Evolutionary conservation across 495 filamentous ascomycete species (phyloP), one percentile per base, ranked within the genome.

Genomic region (Chaetomium tenue): DNA sequence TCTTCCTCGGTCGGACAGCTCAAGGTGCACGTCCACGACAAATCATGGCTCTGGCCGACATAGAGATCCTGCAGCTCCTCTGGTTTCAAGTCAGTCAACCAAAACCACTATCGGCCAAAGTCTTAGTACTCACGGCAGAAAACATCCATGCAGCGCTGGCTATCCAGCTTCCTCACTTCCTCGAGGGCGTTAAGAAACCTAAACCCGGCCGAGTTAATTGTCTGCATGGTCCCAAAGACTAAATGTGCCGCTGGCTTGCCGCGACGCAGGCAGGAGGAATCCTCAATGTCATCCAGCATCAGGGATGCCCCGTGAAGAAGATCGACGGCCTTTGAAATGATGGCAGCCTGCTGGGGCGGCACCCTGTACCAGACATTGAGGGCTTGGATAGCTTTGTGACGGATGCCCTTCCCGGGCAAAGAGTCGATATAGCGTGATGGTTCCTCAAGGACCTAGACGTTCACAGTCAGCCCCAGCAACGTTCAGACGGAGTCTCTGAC

Each of bases 131-230:
- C 9, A 63, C 61, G 44, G 28, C 61, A 58, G 18, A 66, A 63
- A 3, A 58, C 25, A 12, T 55, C 42, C 54, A 66, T 30, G 30
- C 61, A 64, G 23, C 12, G 5, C 30, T 33, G 15, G 20, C 37
- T 51, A 0, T n/a, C 48, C 3, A 86, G 86, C 71, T 89, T 87
- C 65, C 86, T 82, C 18, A 94, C 78, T 25, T 65, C 59, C 0
- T 1, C 3, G 22, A 63, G 53, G 0, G 91, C 92, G 46, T 85
- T 79, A 69, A 95, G 92, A 74, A 92, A 92, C 30, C 92, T 85
- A 68, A 93, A 94, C 73, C 93, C 93, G 15, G 91, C 90, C 0
- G 87, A 87, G 73, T 96, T 96, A 75, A 96, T 93, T 8, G 91
- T 93, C 71, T 94, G 91, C 5, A 90, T 88, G 0, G 85, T 87